Evolutionary conservation across 2,329 filamentous ascomycete species (phyloP), one percentile per base, ranked within the genome.

Genomic region (Cytospora schulzeri): DNA sequence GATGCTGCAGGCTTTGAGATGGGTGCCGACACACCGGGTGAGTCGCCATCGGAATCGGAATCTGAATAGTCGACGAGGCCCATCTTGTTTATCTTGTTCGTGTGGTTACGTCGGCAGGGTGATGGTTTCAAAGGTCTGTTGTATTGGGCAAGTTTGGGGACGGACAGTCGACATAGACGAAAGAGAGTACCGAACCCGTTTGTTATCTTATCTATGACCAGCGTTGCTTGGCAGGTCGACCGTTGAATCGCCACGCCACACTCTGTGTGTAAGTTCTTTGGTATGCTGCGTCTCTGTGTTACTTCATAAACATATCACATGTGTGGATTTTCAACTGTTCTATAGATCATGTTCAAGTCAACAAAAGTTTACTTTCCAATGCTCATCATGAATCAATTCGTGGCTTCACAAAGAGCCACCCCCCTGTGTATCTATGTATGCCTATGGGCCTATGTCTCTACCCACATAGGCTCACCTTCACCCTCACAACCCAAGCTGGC

Each of bases 31-130:
- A 53, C 38, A 41, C 60, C 50, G 19, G 53, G 53, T n/a, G 69
- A 65, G 62, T 87, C 85, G n/a, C 74, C 76, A 66, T 88, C 88
- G 31, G 88, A 92, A 55, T 90, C 89, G 0, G 89, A 95, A 74
- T 93, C 92, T 4, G 91, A 93, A 72, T 96, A 96, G 68, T 90
- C 87, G 69, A 95, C 91, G 28, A 96, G 82, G 17, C 85, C 88
- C 91, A 95, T 95, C 72, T 72, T 31, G 81, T 81, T n/a, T 50
- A 19, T 48, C 22, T 26, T 56, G 22, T 11, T 29, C 38, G 22
- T 50, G n/a, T 24, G 4, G 6, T 24, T 56, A 24, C 11, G 51
- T 50, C 29, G 38, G 55, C 15, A 3, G 35, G 58, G 17, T 48
- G 59, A 22, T n/a, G 17, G 38, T 28, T 29, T 29, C 31, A n/a